Evolutionary conservation across 441 rosid genomes (phyloP), one percentile per base, ranked within the genome.

Genomic region (Aleurites moluccanus): DNA sequence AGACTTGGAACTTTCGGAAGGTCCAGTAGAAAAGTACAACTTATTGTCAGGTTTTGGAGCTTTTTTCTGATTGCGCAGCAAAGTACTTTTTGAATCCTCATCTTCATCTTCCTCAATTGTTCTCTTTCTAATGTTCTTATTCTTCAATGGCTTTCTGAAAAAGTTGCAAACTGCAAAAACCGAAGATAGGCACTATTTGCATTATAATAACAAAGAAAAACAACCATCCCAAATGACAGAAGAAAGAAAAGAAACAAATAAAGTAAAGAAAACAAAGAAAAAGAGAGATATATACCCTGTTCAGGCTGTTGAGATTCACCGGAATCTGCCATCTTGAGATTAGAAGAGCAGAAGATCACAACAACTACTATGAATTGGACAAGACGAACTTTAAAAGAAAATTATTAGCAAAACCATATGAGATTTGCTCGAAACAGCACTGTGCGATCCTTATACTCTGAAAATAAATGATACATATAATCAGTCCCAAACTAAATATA

Each of bases 61-160:
- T 79, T 86, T 92, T 74, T 86, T 92, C 57, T 81, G 87, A 61
- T 72, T 82, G 21, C 82, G 84, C 61, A 92, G 72, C 55, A 92
- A 16, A 15, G 89, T 91, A 57, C 79, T 70, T 67, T 80, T 80
- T 1, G 86, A 79, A 73, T 91, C 92, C 57, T 79, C 92, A 14
- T 87, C 96, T n/a, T 87, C 92, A 14, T 91, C 90, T 63, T 83
- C 88, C 5, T 83, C 79, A 38, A 82, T 16, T 2, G 77, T 81
- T 84, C 97, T 88, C 83, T 92, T 92, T 75, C 97, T 88, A 6
- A 89, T 85, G 80, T 94, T 94, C 74, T 86, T 94, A 72, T 85
- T 83, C 82, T 86, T 92, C 6, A 86, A 62, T 8, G 98, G 94
- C 85, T 88, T 92, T 80, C 90, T 84, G 68, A 94, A 90, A 80